Base-by-base conservation (phyloP, 441 rosid genomes). In the Pelargonium fulgidum region DNA sequence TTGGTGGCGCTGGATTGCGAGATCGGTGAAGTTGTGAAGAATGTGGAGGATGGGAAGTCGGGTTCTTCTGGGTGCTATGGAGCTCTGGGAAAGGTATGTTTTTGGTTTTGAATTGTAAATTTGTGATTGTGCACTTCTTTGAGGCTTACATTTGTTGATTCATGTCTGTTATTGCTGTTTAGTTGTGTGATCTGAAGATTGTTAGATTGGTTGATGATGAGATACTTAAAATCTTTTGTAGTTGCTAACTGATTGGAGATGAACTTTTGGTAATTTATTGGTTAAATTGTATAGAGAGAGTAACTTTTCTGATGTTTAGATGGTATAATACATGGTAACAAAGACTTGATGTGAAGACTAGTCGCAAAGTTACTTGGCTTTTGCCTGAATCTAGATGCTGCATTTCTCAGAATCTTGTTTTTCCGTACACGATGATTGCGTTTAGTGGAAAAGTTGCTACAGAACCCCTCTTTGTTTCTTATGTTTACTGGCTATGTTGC, bases 81-180 rank as follows among this genome's bases (percentile, higher is more conserved):
- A 52, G 73, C 80, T 61, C 81, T 61, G 74, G 79, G 72, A 48
- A 77, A 13, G 88, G 89, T 86, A 78, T 68, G 36, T 41, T 44
- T 44, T 44, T 22, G 24, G 24, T 22, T 22, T 22, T 22, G 24
- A 0, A 22, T 24, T 24, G 29, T 24, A 24, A 24, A 24, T 24
- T 24, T 2, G 1, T 2, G 2, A 24, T 24, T 24, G 29, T 24
- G 29, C 29, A 1, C 29, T 24, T 24, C 29, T 24, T 24, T 0
- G 29, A 24, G 29, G 50, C 6, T 2, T 13, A 13, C 16, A 33
- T 50, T 50, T 50, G 16, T 0, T 50, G 16, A 50, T 50, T 6
- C 58, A 50, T 50, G 12, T 50, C 16, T 50, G 4, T 14, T 12
- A n/a, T 50, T n/a, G 5, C 4, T 50, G 4, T 50, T 50, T n/a